Conservation (phyloP, 176 grass and related monocot species). For the Bothriochloa decipiens region DNA sequence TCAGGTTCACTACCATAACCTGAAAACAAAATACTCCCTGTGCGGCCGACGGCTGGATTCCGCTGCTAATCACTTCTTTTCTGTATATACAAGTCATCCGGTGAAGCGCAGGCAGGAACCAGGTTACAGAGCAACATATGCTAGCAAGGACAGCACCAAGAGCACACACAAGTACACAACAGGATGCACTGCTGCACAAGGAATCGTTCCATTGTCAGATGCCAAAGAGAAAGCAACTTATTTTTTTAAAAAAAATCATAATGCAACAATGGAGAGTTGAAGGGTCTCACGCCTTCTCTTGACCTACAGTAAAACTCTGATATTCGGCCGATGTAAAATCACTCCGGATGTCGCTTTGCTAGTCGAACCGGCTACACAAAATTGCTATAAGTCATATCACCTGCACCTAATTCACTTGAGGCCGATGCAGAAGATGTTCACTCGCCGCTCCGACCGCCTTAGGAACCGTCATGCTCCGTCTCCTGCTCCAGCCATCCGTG, state of each 20-base stretch:
- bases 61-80: neutral
- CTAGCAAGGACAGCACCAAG: neutral
- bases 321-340: neutral
- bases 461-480: too few relatives aligned
- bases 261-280: neutral
- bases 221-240: neutral
- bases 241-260: neutral
- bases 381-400: too few relatives aligned
- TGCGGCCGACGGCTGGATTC: neutral
- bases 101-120: neutral
- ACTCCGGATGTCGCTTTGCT: neutral
- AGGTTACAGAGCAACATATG: neutral
- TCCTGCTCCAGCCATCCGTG: too few relatives aligned
- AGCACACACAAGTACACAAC: neutral
- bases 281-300: neutral
- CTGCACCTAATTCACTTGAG: too few relatives aligned
- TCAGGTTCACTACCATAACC: neutral
- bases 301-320: neutral
- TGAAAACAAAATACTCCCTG: neutral
- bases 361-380: neutral
- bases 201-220: neutral
- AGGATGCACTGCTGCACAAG: neutral
- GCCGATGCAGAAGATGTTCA: too few relatives aligned
- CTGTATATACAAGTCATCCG: neutral
- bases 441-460: too few relatives aligned